Evolutionary conservation across 768 basidiomycete genomes (phyloP), one percentile per base, ranked within the genome.

Genomic region (Pisolithus tinctorius): DNA sequence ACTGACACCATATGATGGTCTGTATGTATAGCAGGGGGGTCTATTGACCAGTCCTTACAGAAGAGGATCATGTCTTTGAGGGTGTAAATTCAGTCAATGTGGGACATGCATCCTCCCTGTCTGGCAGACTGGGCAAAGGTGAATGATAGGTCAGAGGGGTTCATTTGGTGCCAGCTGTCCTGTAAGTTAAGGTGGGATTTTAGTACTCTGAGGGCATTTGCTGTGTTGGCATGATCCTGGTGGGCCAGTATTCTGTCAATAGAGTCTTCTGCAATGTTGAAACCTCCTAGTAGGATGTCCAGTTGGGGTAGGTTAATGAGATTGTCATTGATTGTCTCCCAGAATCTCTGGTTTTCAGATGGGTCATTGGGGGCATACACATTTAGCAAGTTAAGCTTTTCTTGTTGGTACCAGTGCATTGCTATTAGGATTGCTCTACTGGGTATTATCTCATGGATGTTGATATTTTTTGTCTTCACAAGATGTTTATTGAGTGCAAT

Each of bases 191-290:
- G 39, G 7, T 40, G 39, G 9, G 39, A 40, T 11, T 11, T 40
- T 1, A 40, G 39, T 1, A 1, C 17, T 6, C 39, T 1, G 2
- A 11, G 17, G 7, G 39, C 55, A 0, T 54, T 31, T 0, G 52
- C 48, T 1, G 63, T 51, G 0, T 5, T n/a, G 1, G 34, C 16
- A 0, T 45, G 26, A 29, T 74, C 71, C 0, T 13, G 6, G 0
- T 51, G 47, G 0, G 48, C 39, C 6, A 72, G 73, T 0, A 71
- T 40, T 0, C 71, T 8, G 49, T 76, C 74, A 0, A 74, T 54
- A 0, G 53, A 31, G 3, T 71, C 67, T 48, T 76, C 72, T 0
- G 70, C 68, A 5, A 40, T 14, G 39, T 40, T 40, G n/a, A 40
- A 40, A 4, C 4, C 39, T 1, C 39, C 39, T 7, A 40, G 39